Evolutionary conservation across 129 eudicot genomes (phyloP).

Genomic region (Gnaphalium uliginosum): DNA sequence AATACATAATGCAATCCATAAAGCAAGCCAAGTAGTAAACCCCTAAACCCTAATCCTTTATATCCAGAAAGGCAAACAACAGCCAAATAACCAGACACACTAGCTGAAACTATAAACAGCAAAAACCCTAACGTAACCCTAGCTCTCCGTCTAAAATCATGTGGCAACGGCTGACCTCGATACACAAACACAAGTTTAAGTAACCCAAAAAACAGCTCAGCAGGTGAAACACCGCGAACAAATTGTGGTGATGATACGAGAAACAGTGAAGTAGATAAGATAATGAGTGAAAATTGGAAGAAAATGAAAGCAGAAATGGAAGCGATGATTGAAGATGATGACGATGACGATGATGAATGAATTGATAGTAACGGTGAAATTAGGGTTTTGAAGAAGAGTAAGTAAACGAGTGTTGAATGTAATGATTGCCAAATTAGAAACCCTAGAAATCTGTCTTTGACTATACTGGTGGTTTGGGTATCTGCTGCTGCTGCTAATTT

Average conservation of each 20-base stretch:
- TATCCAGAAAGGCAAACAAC: slow-evolving; percentile 46
- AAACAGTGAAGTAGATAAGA: slow-evolving; percentile 50
- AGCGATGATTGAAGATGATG: slow-evolving; percentile 23
- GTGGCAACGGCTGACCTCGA: slow-evolving; percentile 33
- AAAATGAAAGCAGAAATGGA: slow-evolving; percentile 33
- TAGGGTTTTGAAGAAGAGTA: slow-evolving; percentile 39
- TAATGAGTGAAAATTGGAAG: slow-evolving; percentile 58
- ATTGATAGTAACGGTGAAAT: background rate
- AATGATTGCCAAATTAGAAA: slow-evolving; percentile 82
- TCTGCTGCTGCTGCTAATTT: slow-evolving; percentile 13
- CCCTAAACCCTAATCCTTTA: slow-evolving; percentile 54
- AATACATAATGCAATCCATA: slow-evolving; percentile 62
- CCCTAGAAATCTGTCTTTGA: slow-evolving; percentile 57
- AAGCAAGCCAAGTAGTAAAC: slow-evolving; percentile 55
- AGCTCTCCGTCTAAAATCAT: slow-evolving; percentile 43
- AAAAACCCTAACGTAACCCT: slow-evolving; percentile 45
- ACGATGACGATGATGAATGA: background rate
- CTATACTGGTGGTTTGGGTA: slow-evolving; percentile 6
- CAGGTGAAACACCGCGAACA: slow-evolving; percentile 47
- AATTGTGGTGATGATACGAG: slow-evolving; percentile 56
- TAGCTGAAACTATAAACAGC: slow-evolving; percentile 40
- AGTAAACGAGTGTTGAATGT: slow-evolving; percentile 43
- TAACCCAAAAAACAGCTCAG: slow-evolving; percentile 42
- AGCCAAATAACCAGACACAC: slow-evolving; percentile 47
- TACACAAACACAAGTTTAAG: slow-evolving; percentile 46